phyloP scores from a whole-genome alignment of 192 early-diverging fungal genomes.

The Umbelopsis isabellina region DNA sequence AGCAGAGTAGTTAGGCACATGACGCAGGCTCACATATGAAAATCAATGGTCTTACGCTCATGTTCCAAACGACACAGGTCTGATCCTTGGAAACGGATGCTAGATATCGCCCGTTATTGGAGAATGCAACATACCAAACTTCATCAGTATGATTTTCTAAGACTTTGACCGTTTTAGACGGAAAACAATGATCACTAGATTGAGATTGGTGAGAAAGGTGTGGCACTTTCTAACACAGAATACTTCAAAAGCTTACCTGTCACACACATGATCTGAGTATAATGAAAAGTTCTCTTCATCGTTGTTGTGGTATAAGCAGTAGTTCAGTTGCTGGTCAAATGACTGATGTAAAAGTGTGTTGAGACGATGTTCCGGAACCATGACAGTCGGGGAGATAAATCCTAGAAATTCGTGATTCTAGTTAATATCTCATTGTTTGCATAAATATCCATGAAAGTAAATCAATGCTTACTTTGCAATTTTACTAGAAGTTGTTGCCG shows the following conservation, averaged over 20 bases:
- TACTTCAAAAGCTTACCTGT: constrained; percentile 54
- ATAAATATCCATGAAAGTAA: background rate
- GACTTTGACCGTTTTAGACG: constrained; percentile 63
- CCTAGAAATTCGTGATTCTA: constrained; percentile 45
- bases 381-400: constrained; percentile 75
- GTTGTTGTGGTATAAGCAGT: constrained; percentile 86
- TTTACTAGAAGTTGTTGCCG: constrained; percentile 61
- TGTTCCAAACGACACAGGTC: constrained; percentile 87
- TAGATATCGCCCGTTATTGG: constrained; percentile 82
- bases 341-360: constrained; percentile 85
- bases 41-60: constrained; percentile 48
- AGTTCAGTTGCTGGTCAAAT: constrained; percentile 65
- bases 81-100: constrained; percentile 93
- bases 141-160: constrained; percentile 82
- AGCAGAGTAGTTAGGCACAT: background rate
- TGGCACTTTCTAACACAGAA: constrained; percentile 27
- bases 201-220: background rate
- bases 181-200: constrained; percentile 40
- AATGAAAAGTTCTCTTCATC: constrained; percentile 61
- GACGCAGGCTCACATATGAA: background rate
- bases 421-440: background rate
- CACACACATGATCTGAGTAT: constrained; percentile 74
- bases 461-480: constrained; percentile 61
- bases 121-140: constrained; percentile 96
- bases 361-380: constrained; percentile 89